Percentiles rank a stretch among this genome's conserved stretches.
Conservation (phyloP, 2,329 filamentous ascomycete genomes). For the Exophiala mesophila region DNA sequence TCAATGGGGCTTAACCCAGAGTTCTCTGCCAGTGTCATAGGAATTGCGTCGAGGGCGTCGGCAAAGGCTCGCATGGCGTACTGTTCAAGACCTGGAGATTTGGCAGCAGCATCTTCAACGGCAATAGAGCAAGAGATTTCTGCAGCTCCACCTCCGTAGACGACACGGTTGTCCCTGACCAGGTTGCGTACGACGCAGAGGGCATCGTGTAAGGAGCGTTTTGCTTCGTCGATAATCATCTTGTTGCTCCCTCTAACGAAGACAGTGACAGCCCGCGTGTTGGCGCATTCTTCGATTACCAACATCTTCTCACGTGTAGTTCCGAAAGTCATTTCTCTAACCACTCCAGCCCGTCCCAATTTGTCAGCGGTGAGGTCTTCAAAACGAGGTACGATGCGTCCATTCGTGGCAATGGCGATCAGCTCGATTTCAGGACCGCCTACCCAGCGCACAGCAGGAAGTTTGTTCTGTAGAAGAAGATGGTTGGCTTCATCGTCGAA, state of each 20-base stretch:
- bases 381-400: constrained; percentile 93
- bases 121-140: constrained; percentile 96
- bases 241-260: constrained; percentile 98
- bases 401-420: constrained; percentile 97
- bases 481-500: constrained; percentile 99
- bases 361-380: constrained; percentile 90
- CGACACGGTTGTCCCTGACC: constrained; percentile 91
- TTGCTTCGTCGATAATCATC: constrained; percentile 99
- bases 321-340: constrained; percentile 92
- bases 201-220: constrained; percentile 93
- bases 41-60: constrained; percentile 86
- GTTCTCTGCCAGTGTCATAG: constrained; percentile 96
- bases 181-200: constrained; percentile 96
- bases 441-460: constrained; percentile 96
- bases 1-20: constrained; percentile 94
- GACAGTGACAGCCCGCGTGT: constrained; percentile 90
- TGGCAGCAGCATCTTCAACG: constrained; percentile 88
- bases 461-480: constrained; percentile 87
- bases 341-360: constrained; percentile 81
- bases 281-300: constrained; percentile 98
- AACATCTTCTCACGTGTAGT: constrained; percentile 99
- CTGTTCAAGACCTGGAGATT: constrained; percentile 95
- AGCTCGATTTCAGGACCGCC: constrained; percentile 97
- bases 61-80: constrained; percentile 98
- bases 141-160: constrained; percentile 93